Evolutionary conservation across 2,329 filamentous ascomycete genomes (phyloP).

Genomic region (Diaporthe capsici): DNA sequence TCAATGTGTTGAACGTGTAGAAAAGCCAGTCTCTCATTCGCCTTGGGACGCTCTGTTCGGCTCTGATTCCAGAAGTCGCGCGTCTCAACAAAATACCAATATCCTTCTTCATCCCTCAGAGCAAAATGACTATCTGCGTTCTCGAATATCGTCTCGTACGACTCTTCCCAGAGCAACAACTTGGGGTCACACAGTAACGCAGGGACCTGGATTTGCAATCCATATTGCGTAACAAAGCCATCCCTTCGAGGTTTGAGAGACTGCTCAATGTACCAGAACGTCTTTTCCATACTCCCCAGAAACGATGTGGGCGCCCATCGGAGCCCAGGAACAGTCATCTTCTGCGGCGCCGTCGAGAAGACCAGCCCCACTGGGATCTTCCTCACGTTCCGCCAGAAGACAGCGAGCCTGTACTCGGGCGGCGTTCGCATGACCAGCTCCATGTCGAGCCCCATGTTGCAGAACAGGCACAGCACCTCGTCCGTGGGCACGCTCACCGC

Average conservation of each 20-base stretch:
- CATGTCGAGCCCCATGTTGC: slow-evolving; percentile 5
- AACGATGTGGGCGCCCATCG: slow-evolving; percentile 6
- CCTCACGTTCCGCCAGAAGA: slow-evolving; percentile 16
- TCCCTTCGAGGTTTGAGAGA: background rate
- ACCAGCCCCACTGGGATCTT: slow-evolving; percentile 20
- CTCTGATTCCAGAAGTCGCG: slow-evolving; percentile 1
- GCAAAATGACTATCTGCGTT: background rate
- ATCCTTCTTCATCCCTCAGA: background rate
- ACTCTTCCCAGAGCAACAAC: slow-evolving; percentile 9
- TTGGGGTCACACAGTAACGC: background rate
- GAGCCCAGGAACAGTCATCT: slow-evolving; percentile 11
- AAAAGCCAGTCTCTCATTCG: background rate
- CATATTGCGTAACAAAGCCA: background rate
- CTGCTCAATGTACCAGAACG: slow-evolving; percentile 1
- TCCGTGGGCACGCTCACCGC: slow-evolving; percentile 3
- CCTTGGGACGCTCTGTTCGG: background rate
- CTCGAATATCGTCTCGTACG: background rate
- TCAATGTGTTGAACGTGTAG: background rate
- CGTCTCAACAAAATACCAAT: slow-evolving; percentile 11
- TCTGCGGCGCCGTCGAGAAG: slow-evolving; percentile 12
- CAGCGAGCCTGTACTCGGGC: background rate
- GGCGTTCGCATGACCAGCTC: background rate
- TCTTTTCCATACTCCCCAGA: background rate
- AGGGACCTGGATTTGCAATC: slow-evolving; percentile 10
- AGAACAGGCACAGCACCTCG: slow-evolving; percentile 12